Conservation (phyloP, 1,284 basidiomycete genomes). For the Ceratobasidium sp. region DNA sequence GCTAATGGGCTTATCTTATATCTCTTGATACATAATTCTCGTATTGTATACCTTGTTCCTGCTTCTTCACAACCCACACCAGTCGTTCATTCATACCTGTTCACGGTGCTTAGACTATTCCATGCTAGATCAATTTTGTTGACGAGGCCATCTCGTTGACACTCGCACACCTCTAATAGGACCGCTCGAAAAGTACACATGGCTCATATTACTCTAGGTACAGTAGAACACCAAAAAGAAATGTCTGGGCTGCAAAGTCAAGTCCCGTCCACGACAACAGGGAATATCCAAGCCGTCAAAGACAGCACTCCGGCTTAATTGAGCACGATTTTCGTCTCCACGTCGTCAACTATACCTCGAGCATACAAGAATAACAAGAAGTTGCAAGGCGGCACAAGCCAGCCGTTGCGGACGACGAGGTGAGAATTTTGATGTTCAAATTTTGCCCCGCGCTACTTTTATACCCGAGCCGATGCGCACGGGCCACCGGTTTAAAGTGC, state of each 20-base stretch:
- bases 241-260: slow-evolving; percentile 73
- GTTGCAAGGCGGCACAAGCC: slow-evolving; percentile 33
- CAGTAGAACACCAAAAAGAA: slow-evolving; percentile 37
- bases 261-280: slow-evolving; percentile 64
- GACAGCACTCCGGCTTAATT: slow-evolving; percentile 81
- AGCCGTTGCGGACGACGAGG: slow-evolving; percentile 41
- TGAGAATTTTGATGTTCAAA: slow-evolving; percentile 37
- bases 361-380: slow-evolving; percentile 25
- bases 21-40: slow-evolving; percentile 22
- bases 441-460: slow-evolving; percentile 17
- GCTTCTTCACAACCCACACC: not conserved
- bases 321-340: slow-evolving; percentile 55
- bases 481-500: slow-evolving; percentile 17
- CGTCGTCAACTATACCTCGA: slow-evolving; percentile 42
- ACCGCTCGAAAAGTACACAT: slow-evolving; percentile 49
- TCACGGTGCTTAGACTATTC: not conserved
- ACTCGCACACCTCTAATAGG: slow-evolving; percentile 45
- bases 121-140: slow-evolving; percentile 8
- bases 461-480: slow-evolving; percentile 24
- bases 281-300: slow-evolving; percentile 53
- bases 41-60: slow-evolving; percentile 26
- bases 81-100: slow-evolving; percentile 21
- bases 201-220: slow-evolving; percentile 56
- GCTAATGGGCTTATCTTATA: slow-evolving; percentile 42
- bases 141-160: slow-evolving; percentile 11